A percentile compares a stretch with the other conserved stretches of the same genome.
Evolutionary conservation across 2,329 filamentous ascomycete species (phyloP).

Genomic region (Lojkania enalia): DNA sequence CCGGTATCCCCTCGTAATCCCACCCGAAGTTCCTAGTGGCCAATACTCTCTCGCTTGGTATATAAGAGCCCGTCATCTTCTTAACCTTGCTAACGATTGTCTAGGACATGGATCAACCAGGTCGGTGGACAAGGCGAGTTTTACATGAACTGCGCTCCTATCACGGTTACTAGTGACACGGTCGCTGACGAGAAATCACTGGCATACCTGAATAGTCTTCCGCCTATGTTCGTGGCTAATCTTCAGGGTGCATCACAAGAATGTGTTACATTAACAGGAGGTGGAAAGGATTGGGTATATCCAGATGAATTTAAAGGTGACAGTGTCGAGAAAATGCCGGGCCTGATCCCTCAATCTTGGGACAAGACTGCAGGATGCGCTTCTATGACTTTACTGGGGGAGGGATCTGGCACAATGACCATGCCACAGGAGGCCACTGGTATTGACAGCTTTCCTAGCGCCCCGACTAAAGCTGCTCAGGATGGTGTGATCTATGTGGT

Average conservation of each 20-base stretch:
- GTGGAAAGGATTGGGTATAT: conserved; percentile 62
- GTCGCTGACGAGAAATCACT: conserved; percentile 22
- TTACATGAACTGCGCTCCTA: conserved; percentile 93
- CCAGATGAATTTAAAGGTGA: conserved; percentile 62
- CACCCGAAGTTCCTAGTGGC: conserved; percentile 69
- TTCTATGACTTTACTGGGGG: conserved; percentile 32
- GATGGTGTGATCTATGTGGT: neutral
- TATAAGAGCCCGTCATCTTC: too few species aligned
- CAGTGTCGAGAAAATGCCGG: conserved; percentile 43
- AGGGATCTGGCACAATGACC: conserved; percentile 34
- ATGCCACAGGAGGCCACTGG: conserved; percentile 17
- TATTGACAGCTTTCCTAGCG: neutral
- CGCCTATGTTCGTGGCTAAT: conserved; percentile 77
- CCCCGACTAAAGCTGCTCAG: neutral
- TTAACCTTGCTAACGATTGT: too few species aligned
- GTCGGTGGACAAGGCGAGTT: conserved; percentile 85
- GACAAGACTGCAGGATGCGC: conserved; percentile 31
- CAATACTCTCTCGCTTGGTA: conserved; percentile 83
- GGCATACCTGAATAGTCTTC: conserved; percentile 63
- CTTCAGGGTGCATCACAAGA: conserved; percentile 54
- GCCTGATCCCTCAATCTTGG: conserved; percentile 38
- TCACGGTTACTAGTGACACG: conserved; percentile 62
- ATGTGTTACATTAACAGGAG: conserved; percentile 59
- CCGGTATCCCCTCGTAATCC: conserved; percentile 73
- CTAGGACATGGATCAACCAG: conserved; percentile 94